Conservation (phyloP, 2,329 filamentous ascomycete species). For the Aspergillus fijiensis region DNA sequence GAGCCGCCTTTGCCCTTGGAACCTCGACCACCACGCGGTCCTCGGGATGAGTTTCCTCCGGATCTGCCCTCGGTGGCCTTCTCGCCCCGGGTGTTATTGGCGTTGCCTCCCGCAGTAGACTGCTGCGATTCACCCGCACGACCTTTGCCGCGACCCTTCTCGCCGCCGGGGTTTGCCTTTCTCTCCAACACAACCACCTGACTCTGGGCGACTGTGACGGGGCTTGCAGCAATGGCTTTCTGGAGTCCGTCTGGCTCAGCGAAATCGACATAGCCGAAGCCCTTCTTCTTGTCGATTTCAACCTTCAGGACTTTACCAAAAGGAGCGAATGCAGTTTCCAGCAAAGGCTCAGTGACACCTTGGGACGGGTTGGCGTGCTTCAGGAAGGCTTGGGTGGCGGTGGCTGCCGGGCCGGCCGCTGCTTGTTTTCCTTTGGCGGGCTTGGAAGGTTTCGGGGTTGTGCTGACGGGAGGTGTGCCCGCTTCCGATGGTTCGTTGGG, state of each 20-base stretch:
- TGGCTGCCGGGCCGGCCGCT: conserved; percentile 16
- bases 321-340: conserved; percentile 69
- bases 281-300: conserved; percentile 92
- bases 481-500: conserved; percentile 24
- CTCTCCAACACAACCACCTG: conserved; percentile 80
- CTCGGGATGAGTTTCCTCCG: conserved; percentile 19
- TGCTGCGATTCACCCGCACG: conserved; percentile 26
- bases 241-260: conserved; percentile 67
- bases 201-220: conserved; percentile 77
- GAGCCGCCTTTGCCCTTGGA: conserved; percentile 18
- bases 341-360: conserved; percentile 78
- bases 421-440: conserved; percentile 30
- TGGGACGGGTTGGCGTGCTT: conserved; percentile 87
- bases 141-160: conserved; percentile 35
- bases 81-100: conserved; percentile 9
- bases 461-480: conserved; percentile 16
- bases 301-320: conserved; percentile 77
- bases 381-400: conserved; percentile 60
- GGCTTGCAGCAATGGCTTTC: conserved; percentile 79
- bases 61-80: conserved; percentile 19
- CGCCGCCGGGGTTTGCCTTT: conserved; percentile 35
- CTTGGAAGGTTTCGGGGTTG: conserved; percentile 25
- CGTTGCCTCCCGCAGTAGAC: conserved; percentile 4
- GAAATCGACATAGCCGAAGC: conserved; percentile 92
- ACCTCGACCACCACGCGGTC: conserved; percentile 21